Conservation (phyloP, 352 stramenopile genomes). For the Phytopythium vexans region DNA sequence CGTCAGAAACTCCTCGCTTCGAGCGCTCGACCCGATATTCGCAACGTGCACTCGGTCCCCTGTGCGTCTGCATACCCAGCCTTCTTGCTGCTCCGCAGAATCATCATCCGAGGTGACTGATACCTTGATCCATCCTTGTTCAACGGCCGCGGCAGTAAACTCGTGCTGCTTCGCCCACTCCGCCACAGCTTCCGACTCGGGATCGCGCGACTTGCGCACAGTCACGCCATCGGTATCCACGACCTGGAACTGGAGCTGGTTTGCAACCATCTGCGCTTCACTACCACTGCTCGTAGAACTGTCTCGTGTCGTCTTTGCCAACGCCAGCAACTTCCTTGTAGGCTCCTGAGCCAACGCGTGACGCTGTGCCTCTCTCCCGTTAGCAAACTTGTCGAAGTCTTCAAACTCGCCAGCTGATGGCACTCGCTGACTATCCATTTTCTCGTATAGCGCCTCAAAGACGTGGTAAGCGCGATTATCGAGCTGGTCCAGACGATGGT, state of each 20-base stretch:
- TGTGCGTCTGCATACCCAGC: slow-evolving; percentile 46
- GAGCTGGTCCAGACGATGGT: slow-evolving; percentile 53
- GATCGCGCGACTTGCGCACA: slow-evolving; percentile 19
- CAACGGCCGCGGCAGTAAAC: slow-evolving; percentile 14
- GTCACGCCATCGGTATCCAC: slow-evolving; percentile 16
- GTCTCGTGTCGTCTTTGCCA: neutral
- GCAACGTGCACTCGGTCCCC: slow-evolving; percentile 33
- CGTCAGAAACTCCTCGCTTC: slow-evolving; percentile 56
- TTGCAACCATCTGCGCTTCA: neutral
- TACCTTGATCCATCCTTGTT: slow-evolving; percentile 36
- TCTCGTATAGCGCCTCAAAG: slow-evolving; percentile 72
- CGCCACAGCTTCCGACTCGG: slow-evolving; percentile 11
- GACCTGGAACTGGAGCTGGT: slow-evolving; percentile 20
- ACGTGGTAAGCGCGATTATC: slow-evolving; percentile 56
- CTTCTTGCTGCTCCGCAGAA: slow-evolving; percentile 4
- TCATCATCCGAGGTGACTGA: neutral
- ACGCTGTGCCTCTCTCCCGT: slow-evolving; percentile 2
- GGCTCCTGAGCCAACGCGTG: slow-evolving; percentile 14
- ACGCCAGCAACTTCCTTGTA: slow-evolving; percentile 21
- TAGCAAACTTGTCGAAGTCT: slow-evolving; percentile 30
- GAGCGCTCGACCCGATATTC: slow-evolving; percentile 7
- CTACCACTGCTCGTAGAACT: neutral
- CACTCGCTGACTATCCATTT: slow-evolving; percentile 33
- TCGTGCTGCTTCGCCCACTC: slow-evolving; percentile 9
- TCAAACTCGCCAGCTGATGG: slow-evolving; percentile 52